These are phyloP conservation scores for Alternaria panax DNA, from an alignment of 2,329 filamentous ascomycete genomes.

Conservation along the genomic window DNA sequence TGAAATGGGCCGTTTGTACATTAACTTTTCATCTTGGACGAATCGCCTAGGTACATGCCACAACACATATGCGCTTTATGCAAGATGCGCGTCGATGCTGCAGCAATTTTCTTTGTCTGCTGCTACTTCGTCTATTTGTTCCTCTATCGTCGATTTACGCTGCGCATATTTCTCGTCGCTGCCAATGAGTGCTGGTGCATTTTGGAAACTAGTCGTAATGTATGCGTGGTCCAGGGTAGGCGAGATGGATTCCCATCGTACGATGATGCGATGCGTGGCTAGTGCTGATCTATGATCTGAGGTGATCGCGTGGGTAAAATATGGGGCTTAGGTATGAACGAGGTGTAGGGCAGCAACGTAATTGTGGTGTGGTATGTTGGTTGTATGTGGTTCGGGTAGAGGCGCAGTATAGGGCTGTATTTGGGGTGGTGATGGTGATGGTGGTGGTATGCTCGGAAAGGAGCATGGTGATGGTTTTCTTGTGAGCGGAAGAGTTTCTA, in stretches of 20 bases:
- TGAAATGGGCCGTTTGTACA: neutral
- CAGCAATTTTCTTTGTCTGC: neutral
- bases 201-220: neutral
- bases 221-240: neutral
- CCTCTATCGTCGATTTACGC: neutral
- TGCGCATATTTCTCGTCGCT: neutral
- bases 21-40: neutral
- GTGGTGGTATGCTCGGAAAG: neutral
- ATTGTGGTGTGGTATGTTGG: neutral
- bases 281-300: conserved; percentile 1
- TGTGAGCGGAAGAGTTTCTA: too few species aligned
- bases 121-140: neutral
- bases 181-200: neutral
- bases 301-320: neutral
- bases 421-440: too few species aligned
- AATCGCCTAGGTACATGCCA: neutral
- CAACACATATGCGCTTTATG: neutral
- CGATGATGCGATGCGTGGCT: neutral
- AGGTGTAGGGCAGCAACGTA: neutral
- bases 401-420: neutral
- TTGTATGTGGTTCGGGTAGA: neutral
- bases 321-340: neutral
- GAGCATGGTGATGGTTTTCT: neutral
- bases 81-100: neutral
- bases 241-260: neutral